Evolutionary conservation across 495 filamentous ascomycete species (phyloP).

Genomic region (Lentithecium fluviatile): DNA sequence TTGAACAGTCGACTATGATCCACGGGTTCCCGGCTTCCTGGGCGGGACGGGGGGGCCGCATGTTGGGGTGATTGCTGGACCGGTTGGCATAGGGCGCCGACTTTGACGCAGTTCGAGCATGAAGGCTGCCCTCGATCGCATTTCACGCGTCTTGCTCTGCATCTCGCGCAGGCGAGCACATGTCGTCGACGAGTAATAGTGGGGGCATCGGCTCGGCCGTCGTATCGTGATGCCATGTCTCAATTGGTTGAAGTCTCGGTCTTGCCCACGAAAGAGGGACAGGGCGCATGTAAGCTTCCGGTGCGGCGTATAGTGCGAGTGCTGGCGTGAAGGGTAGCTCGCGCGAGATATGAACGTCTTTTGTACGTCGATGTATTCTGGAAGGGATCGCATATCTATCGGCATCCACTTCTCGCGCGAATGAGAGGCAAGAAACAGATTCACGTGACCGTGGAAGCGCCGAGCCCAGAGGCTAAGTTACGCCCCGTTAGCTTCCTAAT

Average conservation of each 20-base stretch:
- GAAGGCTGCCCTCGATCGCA: constrained; percentile 30
- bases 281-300: not conserved
- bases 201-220: constrained; percentile 18
- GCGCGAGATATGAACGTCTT: not conserved
- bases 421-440: no score
- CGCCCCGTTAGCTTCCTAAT: not conserved
- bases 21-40: constrained; percentile 7
- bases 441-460: constrained; percentile 1
- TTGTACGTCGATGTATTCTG: not conserved
- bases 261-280: not conserved
- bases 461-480: constrained; percentile 7
- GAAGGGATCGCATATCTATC: not conserved
- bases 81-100: constrained; percentile 21
- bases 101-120: constrained; percentile 29
- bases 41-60: constrained; percentile 1
- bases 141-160: constrained; percentile 30
- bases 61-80: constrained; percentile 1
- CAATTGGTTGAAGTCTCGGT: not conserved
- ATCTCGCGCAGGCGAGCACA: constrained; percentile 27
- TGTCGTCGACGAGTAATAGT: constrained; percentile 30
- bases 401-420: constrained; percentile 1
- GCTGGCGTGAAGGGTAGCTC: not conserved
- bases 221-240: constrained; percentile 23
- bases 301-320: not conserved
- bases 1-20: constrained; percentile 14